These are phyloP conservation scores for Phytopythium vexans DNA, from an alignment of 352 stramenopile genomes.

Conservation along the genomic window DNA sequence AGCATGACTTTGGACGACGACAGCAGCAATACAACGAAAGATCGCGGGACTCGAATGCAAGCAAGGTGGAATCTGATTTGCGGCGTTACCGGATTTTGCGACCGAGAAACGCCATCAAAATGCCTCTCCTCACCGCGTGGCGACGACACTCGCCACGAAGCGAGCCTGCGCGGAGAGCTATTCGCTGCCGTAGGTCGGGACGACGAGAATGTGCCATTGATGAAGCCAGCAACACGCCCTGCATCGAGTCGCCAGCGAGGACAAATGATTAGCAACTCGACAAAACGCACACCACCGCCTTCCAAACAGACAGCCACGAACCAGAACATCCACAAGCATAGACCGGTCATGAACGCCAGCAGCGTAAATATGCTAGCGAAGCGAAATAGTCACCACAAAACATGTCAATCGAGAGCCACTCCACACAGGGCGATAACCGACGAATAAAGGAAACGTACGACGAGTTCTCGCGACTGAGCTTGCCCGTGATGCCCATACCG, in stretches of 20 bases:
- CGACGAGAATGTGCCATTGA: constrained; percentile 88
- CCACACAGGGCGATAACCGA: not conserved
- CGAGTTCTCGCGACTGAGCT: constrained; percentile 82
- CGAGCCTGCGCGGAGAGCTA: no score
- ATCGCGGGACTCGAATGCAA: no score
- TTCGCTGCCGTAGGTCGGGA: constrained; percentile 73
- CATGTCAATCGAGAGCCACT: constrained; percentile 4
- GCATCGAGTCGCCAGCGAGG: constrained; percentile 25
- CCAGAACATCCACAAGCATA: constrained; percentile 90
- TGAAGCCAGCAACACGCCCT: constrained; percentile 90
- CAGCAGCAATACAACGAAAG: no score
- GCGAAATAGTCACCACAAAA: constrained; percentile 8
- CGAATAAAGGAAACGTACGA: constrained; percentile 47
- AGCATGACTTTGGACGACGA: no score
- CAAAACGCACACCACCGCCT: not conserved
- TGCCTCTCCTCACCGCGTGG: no score
- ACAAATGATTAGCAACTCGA: constrained; percentile 16
- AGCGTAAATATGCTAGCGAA: constrained; percentile 75
- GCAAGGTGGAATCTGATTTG: no score
- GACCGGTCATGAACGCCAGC: constrained; percentile 73
- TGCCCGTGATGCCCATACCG: constrained; percentile 74
- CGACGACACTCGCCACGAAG: constrained; percentile 1
- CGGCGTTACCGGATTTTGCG: no score
- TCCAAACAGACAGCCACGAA: constrained; percentile 18
- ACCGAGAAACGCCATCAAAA: no score